Percentiles rank a stretch among this genome's conserved stretches.
These are phyloP conservation scores for Aspergillus sparsus DNA, from an alignment of 495 filamentous ascomycete genomes.

Conservation along the genomic window DNA sequence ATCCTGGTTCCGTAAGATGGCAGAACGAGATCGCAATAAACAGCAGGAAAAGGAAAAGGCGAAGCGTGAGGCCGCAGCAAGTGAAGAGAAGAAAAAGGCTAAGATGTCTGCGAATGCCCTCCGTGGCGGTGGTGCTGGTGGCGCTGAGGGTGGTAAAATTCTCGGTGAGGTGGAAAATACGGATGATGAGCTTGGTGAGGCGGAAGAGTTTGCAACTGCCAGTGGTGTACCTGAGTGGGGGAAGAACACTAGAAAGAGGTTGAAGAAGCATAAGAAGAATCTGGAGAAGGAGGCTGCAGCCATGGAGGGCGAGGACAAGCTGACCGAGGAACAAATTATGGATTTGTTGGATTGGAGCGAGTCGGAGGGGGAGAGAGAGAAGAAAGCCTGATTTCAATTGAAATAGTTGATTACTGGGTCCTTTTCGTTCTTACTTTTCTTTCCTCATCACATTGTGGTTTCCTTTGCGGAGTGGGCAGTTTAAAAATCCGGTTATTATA, in stretches of 20 bases:
- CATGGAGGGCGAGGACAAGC: conserved; percentile 44
- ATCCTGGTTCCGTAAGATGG: conserved; percentile 52
- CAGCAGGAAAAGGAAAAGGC: conserved; percentile 52
- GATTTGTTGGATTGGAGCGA: conserved; percentile 66
- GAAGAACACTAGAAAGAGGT: conserved; percentile 58
- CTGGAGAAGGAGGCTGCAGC: conserved; percentile 48
- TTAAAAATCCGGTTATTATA: not conserved
- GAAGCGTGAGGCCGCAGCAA: conserved; percentile 34
- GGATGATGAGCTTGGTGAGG: conserved; percentile 62
- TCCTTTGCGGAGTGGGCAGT: too few species aligned
- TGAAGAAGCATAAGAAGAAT: conserved; percentile 59
- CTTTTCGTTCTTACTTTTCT: too few species aligned
- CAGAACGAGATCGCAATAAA: conserved; percentile 57
- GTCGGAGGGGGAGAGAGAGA: conserved; percentile 33
- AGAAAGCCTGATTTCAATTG: conserved; percentile 23
- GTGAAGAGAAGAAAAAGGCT: conserved; percentile 55
- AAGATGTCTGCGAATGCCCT: conserved; percentile 64
- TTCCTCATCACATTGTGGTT: too few species aligned
- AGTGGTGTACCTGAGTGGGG: conserved; percentile 53
- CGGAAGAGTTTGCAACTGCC: conserved; percentile 53
- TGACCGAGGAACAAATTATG: conserved; percentile 59
- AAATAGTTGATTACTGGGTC: not conserved
- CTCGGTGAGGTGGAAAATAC: conserved; percentile 46
- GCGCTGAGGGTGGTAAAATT: conserved; percentile 44
- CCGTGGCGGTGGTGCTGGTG: conserved; percentile 52